Percentiles rank a stretch among this genome's conserved stretches.
phyloP scores from a whole-genome alignment of 1,284 basidiomycete genomes.

The Apiotrichum porosum region DNA sequence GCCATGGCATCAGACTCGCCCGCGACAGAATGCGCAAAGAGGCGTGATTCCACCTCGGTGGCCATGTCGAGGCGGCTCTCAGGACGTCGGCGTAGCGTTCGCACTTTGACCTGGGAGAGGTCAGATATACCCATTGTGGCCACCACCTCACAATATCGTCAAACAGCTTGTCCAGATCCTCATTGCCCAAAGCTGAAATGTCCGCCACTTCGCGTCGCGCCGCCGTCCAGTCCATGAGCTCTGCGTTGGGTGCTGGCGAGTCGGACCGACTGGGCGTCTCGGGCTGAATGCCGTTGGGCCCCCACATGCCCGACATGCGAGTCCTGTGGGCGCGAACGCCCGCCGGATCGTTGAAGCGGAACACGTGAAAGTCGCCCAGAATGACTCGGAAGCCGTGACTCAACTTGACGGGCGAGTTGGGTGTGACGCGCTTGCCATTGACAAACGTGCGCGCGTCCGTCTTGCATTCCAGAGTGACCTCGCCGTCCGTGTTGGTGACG shows the following conservation, averaged over 20 bases:
- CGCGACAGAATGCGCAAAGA: slow-evolving; percentile 24
- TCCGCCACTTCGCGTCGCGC: slow-evolving; percentile 87
- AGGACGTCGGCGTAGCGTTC: slow-evolving; percentile 67
- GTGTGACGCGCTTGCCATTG: slow-evolving; percentile 9
- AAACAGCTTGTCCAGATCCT: slow-evolving; percentile 87
- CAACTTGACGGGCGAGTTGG: slow-evolving; percentile 29
- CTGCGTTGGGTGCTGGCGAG: slow-evolving; percentile 50
- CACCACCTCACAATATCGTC: slow-evolving; percentile 56
- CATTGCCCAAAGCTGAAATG: slow-evolving; percentile 82
- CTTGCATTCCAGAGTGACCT: slow-evolving; percentile 73
- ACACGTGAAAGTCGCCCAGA: slow-evolving; percentile 94
- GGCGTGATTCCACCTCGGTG: slow-evolving; percentile 31
- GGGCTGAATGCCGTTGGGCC: neutral
- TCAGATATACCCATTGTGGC: neutral
- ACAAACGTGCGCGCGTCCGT: slow-evolving; percentile 68
- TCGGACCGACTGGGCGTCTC: slow-evolving; percentile 54
- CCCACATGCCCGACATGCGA: slow-evolving; percentile 17
- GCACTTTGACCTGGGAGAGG: slow-evolving; percentile 66
- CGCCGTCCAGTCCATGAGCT: slow-evolving; percentile 86
- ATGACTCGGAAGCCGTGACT: slow-evolving; percentile 92
- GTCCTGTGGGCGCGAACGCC: slow-evolving; percentile 72
- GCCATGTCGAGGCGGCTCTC: slow-evolving; percentile 38
- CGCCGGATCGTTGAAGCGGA: slow-evolving; percentile 88
- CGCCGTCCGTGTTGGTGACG: slow-evolving; percentile 80
- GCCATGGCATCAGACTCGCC: slow-evolving; percentile 38